Evolutionary conservation across 2,329 filamentous ascomycete genomes (phyloP), one percentile per base, ranked within the genome.

Genomic region (Coniochaeta hoffmannii): DNA sequence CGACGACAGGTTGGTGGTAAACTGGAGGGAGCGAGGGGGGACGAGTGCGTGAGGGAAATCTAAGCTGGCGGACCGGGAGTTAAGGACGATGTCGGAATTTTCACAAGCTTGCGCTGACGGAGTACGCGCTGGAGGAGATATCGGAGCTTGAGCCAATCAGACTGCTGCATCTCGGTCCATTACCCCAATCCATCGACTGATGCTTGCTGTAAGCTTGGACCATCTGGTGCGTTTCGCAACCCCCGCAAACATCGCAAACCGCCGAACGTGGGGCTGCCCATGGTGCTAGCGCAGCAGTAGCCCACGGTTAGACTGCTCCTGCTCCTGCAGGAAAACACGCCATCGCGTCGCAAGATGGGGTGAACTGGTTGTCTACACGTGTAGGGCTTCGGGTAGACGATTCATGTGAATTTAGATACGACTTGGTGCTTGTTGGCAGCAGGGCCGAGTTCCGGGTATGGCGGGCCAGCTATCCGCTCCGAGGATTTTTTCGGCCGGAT

Each of bases 61-160:
- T n/a, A 15, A 41, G 19, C 28, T 15, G 28, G 12, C 31, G 26
- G 24, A 14, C 19, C 9, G 2, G 6, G 22, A n/a, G 17, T 11
- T 19, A 50, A 12, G 49, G 32, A 19, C 28, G 10, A 6, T 28
- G 28, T 34, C n/a, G 49, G n/a, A 50, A 50, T 50, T 50, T 50
- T 50, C 49, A 50, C 49, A 50, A 50, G 49, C 49, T 50, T 22
- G 41, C 41, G 41, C 41, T 46, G 38, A 44, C 38, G 38, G 38
- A 44, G 38, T n/a, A n/a, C 38, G 14, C 12, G 19, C 12, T n/a
- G 9, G 19, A n/a, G 24, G 24, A 46, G 41, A 28, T 46, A 46
- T 46, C 41, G 41, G 41, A 46, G 41, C 12, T 10, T 26, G n/a
- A 14, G 12, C 41, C 41, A 46, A 46, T 46, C 41, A 46, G 7